Conservation (phyloP, 2,329 filamentous ascomycete species). For the Cercospora janseana region DNA sequence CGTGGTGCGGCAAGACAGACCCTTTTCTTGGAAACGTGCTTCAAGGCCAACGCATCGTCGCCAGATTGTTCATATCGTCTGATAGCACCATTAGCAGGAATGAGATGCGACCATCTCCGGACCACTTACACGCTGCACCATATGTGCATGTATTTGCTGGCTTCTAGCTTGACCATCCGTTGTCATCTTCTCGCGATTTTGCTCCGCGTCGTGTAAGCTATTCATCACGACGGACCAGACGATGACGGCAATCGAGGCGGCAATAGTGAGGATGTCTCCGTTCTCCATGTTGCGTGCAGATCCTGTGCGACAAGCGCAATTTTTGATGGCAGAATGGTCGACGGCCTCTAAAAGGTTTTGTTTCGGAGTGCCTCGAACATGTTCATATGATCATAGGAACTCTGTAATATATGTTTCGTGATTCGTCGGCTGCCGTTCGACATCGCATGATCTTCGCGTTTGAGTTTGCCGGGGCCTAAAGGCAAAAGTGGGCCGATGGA, state of each 20-base stretch:
- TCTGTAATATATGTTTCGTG: slow-evolving; percentile 9
- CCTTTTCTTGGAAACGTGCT: no score
- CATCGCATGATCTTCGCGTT: slow-evolving; percentile 14
- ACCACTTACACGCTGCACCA: background rate
- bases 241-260: slow-evolving; percentile 11
- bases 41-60: no score
- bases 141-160: background rate
- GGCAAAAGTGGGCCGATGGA: slow-evolving; percentile 12
- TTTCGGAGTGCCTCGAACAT: no score
- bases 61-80: slow-evolving; percentile 1
- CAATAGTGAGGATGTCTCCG: slow-evolving; percentile 10
- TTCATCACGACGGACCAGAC: slow-evolving; percentile 14
- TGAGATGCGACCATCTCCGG: no score
- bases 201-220: slow-evolving; percentile 11
- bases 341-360: background rate
- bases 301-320: background rate
- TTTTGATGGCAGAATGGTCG: background rate
- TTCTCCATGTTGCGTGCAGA: slow-evolving; percentile 6
- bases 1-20: no score
- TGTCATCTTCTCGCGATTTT: slow-evolving; percentile 8
- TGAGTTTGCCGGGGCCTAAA: slow-evolving; percentile 8
- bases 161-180: background rate
- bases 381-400: slow-evolving; percentile 7
- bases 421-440: slow-evolving; percentile 6
- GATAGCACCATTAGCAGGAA: background rate